These are phyloP conservation scores for Solanum paucissectum DNA, from an alignment of 257 asterid species.

Conservation along the genomic window DNA sequence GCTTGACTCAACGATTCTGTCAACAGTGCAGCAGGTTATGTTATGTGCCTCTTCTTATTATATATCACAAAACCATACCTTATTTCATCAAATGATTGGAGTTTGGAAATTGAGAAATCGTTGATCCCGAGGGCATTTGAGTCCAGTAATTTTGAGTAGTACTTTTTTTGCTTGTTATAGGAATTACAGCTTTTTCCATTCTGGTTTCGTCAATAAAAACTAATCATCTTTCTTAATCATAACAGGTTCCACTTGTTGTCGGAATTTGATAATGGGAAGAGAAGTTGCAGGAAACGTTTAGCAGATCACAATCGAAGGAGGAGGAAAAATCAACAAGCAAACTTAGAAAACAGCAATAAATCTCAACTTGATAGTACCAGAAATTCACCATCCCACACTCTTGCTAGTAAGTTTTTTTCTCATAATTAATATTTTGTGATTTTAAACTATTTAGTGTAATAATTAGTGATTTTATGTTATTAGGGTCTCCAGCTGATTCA, in stretches of 20 bases:
- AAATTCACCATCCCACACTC: slow-evolving; percentile 46
- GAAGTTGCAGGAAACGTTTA: slow-evolving; percentile 90
- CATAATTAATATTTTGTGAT: background rate
- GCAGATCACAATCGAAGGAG: slow-evolving; percentile 94
- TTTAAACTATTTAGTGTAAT: background rate
- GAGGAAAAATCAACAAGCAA: slow-evolving; percentile 66
- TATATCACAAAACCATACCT: background rate
- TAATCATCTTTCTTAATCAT: background rate
- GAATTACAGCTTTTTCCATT: slow-evolving; percentile 13
- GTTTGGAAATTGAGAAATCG: slow-evolving; percentile 3
- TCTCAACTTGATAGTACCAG: slow-evolving; percentile 30
- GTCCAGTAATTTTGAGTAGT: slow-evolving; percentile 34
- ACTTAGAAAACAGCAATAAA: slow-evolving; percentile 32
- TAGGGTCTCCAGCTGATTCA: slow-evolving; percentile 91
- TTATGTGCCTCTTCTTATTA: background rate
- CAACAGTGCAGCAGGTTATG: slow-evolving; percentile 98
- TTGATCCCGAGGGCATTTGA: slow-evolving; percentile 78
- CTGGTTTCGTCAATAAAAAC: background rate
- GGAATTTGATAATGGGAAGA: slow-evolving; percentile 90
- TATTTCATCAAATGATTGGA: slow-evolving; percentile 37
- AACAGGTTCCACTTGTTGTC: slow-evolving; percentile 77
- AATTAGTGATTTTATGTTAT: slow-evolving; percentile 7
- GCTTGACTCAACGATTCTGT: slow-evolving; percentile 94
- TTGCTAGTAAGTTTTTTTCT: slow-evolving; percentile 16
- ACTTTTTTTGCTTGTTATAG: slow-evolving; percentile 34